Percentiles rank a stretch among this genome's conserved stretches.
Conservation (phyloP, 2,329 filamentous ascomycete genomes). For the Apiospora saccharicola region DNA sequence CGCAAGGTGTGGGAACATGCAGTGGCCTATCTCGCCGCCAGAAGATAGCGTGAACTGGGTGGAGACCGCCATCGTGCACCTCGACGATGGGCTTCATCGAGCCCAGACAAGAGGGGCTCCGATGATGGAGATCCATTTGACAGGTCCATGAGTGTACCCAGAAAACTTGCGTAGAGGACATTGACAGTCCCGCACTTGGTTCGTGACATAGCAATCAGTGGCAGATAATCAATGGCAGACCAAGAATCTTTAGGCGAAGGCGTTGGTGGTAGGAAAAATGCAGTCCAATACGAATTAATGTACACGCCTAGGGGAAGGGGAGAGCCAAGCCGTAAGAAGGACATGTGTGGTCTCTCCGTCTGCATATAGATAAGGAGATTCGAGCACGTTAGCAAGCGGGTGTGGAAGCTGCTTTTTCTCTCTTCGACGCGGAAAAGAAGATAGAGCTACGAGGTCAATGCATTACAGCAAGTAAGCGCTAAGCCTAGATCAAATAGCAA, state of each 20-base stretch:
- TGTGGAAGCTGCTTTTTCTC: not conserved
- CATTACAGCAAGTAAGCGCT: constrained; percentile 17
- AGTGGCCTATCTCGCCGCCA: constrained; percentile 56
- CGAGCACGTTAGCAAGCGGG: not conserved
- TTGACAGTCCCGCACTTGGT: not conserved
- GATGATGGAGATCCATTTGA: not conserved
- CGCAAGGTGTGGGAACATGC: constrained; percentile 63
- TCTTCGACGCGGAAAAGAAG: not conserved
- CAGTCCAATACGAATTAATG: constrained; percentile 6
- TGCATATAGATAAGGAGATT: not conserved
- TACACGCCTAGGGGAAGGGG: not conserved
- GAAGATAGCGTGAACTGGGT: constrained; percentile 35
- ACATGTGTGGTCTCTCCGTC: not conserved
- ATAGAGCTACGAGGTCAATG: not conserved
- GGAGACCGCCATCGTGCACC: not conserved
- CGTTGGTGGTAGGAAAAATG: constrained; percentile 1
- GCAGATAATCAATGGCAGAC: not conserved
- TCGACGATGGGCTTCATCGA: not conserved
- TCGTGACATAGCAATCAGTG: constrained; percentile 7
- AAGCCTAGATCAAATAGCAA: not conserved
- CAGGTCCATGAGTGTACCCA: not conserved
- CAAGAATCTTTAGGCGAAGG: constrained; percentile 19
- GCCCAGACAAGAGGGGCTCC: not conserved
- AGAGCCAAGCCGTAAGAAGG: not conserved
- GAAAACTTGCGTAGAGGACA: not conserved